Percentiles rank a stretch among this genome's conserved stretches.
These are phyloP conservation scores for Helicocarpus griseus DNA, from an alignment of 2,329 filamentous ascomycete species.

Conservation along the genomic window DNA sequence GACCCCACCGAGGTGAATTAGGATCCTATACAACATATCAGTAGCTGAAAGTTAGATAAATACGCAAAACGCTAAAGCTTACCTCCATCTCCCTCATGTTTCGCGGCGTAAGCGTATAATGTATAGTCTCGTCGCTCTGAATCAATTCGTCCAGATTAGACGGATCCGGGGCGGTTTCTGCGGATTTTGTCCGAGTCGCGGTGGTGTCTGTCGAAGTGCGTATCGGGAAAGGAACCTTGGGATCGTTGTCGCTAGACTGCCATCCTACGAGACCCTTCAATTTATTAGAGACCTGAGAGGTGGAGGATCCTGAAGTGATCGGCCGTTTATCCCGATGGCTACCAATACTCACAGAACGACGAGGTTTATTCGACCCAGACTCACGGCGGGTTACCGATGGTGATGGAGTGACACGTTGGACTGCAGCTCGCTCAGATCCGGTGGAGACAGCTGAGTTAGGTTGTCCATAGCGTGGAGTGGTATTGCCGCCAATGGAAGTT, in stretches of 20 bases:
- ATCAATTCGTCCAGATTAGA: conserved; percentile 71
- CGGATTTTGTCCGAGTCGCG: conserved; percentile 11
- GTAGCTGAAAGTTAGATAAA: conserved; percentile 2
- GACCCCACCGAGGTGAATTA: conserved; percentile 24
- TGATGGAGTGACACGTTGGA: conserved; percentile 30
- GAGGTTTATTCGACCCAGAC: conserved; percentile 21
- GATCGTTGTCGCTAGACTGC: conserved; percentile 18
- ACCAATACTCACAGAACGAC: conserved; percentile 31
- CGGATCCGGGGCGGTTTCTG: conserved; percentile 34
- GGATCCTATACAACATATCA: conserved; percentile 18
- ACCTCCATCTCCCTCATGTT: conserved; percentile 70
- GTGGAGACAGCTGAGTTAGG: conserved; percentile 16
- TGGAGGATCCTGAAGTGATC: conserved; percentile 29
- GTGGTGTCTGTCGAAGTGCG: conserved; percentile 30
- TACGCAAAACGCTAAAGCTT: conserved; percentile 23
- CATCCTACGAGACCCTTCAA: conserved; percentile 34
- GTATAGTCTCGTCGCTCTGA: conserved; percentile 70
- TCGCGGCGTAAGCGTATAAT: conserved; percentile 71
- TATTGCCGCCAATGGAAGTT: conserved; percentile 17
- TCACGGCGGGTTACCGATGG: conserved; percentile 20
- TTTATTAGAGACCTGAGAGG: conserved; percentile 32
- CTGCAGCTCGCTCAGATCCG: conserved; percentile 28
- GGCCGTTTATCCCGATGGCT: conserved; percentile 30
- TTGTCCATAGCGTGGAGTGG: conserved; percentile 15
- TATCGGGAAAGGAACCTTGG: conserved; percentile 17